These are phyloP conservation scores for Dimargaris cristalligena DNA, from an alignment of 192 early-diverging fungal species.

Conservation along the genomic window DNA sequence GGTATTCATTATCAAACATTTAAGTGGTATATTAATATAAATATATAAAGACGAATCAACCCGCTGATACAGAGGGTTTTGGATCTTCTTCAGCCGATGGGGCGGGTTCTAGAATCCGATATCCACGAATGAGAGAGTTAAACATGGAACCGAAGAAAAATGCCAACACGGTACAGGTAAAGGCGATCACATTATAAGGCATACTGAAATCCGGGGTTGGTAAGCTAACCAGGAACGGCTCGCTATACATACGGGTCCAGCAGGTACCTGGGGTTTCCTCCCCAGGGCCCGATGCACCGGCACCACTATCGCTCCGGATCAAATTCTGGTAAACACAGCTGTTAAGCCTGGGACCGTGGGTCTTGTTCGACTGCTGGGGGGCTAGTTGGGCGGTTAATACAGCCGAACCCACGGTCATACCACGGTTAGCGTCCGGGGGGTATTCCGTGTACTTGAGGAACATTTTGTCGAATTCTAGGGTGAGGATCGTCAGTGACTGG, in stretches of 20 bases:
- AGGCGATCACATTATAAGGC: slow-evolving; percentile 98
- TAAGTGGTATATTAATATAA: too few species aligned
- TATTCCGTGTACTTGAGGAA: slow-evolving; percentile 93
- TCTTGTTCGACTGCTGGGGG: not conserved
- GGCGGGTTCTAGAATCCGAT: too few species aligned
- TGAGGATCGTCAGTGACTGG: slow-evolving; percentile 43
- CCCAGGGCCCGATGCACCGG: not conserved
- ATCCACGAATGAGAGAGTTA: slow-evolving; percentile 57
- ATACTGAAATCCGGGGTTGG: slow-evolving; percentile 97
- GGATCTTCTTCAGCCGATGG: too few species aligned
- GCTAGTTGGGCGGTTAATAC: slow-evolving; percentile 22
- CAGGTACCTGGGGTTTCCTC: not conserved
- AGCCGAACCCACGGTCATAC: slow-evolving; percentile 76
- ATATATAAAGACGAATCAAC: too few species aligned
- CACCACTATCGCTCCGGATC: slow-evolving; percentile 4
- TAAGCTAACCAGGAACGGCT: slow-evolving; percentile 69
- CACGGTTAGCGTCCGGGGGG: slow-evolving; percentile 88
- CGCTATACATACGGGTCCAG: slow-evolving; percentile 48
- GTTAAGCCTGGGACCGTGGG: too few species aligned
- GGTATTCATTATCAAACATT: too few species aligned
- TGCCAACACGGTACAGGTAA: slow-evolving; percentile 89
- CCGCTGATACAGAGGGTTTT: too few species aligned
- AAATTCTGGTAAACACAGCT: not conserved
- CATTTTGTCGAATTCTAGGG: slow-evolving; percentile 75
- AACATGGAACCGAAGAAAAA: slow-evolving; percentile 93